These are phyloP conservation scores for Microglena sp. DNA, from an alignment of 139 green algal species.

Conservation along the genomic window DNA sequence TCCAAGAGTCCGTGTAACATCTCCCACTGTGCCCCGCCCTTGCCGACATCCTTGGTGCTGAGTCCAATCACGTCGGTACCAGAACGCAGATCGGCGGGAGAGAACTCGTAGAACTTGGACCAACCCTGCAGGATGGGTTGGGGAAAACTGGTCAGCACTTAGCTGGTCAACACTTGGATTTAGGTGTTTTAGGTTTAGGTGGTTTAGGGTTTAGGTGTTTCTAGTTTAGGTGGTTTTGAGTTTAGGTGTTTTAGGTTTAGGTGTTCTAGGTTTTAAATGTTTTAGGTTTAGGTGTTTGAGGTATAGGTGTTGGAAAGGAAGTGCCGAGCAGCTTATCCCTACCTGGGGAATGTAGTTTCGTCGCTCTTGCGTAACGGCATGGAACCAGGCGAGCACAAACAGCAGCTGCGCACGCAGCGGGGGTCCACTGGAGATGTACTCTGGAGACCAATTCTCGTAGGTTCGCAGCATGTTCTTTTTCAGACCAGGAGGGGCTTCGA, in stretches of 20 bases:
- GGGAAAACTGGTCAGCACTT: no score
- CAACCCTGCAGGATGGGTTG: slow-evolving; percentile 50
- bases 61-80: slow-evolving; percentile 52
- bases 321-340: no score
- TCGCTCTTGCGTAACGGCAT: slow-evolving; percentile 67
- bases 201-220: no score
- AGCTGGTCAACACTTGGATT: no score
- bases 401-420: slow-evolving; percentile 62
- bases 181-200: no score
- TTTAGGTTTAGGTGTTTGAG: no score
- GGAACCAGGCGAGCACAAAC: slow-evolving; percentile 78
- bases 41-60: slow-evolving; percentile 10
- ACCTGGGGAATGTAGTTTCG: slow-evolving; percentile 58
- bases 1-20: slow-evolving; percentile 63
- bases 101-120: slow-evolving; percentile 81
- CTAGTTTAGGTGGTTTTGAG: no score
- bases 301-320: background rate
- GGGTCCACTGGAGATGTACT: slow-evolving; percentile 25
- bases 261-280: no score
- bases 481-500: slow-evolving; percentile 69
- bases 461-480: slow-evolving; percentile 76
- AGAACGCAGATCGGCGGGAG: slow-evolving; percentile 55
- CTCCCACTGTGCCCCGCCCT: slow-evolving; percentile 42
- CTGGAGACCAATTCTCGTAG: slow-evolving; percentile 47
- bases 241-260: no score